Percentiles rank a stretch among this genome's conserved stretches.
phyloP scores from a whole-genome alignment of 345 rosid genomes.

The Salix viminalis region DNA sequence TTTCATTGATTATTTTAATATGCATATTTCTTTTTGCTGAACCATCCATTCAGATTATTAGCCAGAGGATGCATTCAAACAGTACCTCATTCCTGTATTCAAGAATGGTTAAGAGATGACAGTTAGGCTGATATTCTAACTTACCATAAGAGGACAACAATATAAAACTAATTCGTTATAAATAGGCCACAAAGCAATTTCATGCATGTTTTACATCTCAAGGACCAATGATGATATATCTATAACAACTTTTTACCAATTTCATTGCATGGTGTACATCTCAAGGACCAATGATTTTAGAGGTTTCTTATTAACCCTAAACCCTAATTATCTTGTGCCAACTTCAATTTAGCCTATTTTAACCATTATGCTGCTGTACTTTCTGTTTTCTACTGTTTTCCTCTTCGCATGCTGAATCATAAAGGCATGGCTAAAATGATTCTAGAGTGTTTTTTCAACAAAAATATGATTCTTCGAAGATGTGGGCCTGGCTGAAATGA shows the following conservation, averaged over 20 bases:
- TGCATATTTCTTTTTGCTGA: neutral
- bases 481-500: neutral
- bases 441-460: neutral
- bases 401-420: too few relatives aligned
- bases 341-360: too few relatives aligned
- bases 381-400: too few relatives aligned
- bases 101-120: too few relatives aligned
- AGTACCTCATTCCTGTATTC: neutral
- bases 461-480: neutral
- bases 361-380: too few relatives aligned
- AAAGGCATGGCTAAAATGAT: neutral
- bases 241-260: neutral
- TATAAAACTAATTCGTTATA: neutral
- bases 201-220: neutral
- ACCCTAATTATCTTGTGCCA: too few relatives aligned
- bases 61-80: neutral
- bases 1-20: neutral
- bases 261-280: neutral
- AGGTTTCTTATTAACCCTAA: too few relatives aligned
- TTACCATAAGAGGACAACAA: neutral
- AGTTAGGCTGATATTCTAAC: neutral
- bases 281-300: neutral
- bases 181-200: neutral
- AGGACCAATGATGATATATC: neutral
- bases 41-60: neutral